A percentile compares a stretch with the other conserved stretches of the same genome.
These are phyloP conservation scores for Globisporangium cylindrosporum DNA, from an alignment of 352 stramenopile genomes.

Conservation along the genomic window DNA sequence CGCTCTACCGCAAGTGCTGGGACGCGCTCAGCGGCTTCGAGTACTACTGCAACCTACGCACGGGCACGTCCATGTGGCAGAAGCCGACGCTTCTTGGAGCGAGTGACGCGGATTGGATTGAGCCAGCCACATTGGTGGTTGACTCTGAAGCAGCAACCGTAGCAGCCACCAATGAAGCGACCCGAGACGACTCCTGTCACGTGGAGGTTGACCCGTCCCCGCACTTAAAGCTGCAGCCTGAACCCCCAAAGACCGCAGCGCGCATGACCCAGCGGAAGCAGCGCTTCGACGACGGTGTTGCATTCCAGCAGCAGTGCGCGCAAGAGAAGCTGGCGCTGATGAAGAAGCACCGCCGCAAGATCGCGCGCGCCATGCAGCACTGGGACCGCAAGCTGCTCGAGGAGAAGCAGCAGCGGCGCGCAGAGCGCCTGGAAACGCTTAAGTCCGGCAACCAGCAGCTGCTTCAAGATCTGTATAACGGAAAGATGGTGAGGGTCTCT, in stretches of 20 bases:
- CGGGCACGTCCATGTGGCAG: slow-evolving; percentile 41
- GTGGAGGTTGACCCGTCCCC: slow-evolving; percentile 2
- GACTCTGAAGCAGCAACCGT: neutral
- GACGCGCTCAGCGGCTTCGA: slow-evolving; percentile 34
- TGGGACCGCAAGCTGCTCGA: slow-evolving; percentile 34
- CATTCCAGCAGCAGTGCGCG: slow-evolving; percentile 33
- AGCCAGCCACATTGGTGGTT: neutral
- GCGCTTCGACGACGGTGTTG: slow-evolving; percentile 28
- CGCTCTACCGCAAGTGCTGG: slow-evolving; percentile 47
- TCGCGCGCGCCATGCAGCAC: slow-evolving; percentile 33
- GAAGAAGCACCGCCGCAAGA: slow-evolving; percentile 29
- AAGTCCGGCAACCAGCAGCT: slow-evolving; percentile 39
- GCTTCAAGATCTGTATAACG: slow-evolving; percentile 35
- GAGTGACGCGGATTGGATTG: slow-evolving; percentile 20
- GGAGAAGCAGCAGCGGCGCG: slow-evolving; percentile 31
- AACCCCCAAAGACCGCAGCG: slow-evolving; percentile 5
- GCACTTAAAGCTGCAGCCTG: neutral
- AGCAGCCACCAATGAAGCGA: neutral
- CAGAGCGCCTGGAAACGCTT: slow-evolving; percentile 29
- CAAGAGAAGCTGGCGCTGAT: slow-evolving; percentile 30
- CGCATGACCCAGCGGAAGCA: slow-evolving; percentile 26
- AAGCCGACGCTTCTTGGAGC: slow-evolving; percentile 38
- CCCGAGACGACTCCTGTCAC: neutral
- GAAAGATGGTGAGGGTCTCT: slow-evolving; percentile 19
- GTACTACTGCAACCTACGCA: slow-evolving; percentile 55